Evolutionary conservation across 164 flowering plant genomes (phyloP).

Genomic region (Aristolochia fimbriata): DNA sequence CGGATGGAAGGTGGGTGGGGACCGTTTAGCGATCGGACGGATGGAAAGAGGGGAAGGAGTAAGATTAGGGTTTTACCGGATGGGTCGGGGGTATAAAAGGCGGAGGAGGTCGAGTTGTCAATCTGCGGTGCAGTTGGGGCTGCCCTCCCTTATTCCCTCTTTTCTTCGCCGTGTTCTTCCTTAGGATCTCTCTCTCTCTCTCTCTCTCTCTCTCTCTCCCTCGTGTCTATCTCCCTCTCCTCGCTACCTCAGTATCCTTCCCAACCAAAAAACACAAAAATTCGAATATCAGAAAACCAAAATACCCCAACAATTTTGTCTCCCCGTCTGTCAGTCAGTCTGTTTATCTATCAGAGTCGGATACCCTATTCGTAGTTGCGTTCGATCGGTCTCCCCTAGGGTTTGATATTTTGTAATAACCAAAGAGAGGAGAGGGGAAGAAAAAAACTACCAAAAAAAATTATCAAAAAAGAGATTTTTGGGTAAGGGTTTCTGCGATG

Average conservation of each 20-base stretch:
- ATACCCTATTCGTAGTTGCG: not conserved
- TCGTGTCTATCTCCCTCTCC: not conserved
- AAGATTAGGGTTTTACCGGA: not conserved
- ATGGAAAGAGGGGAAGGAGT: too few species aligned
- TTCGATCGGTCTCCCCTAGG: constrained; percentile 10
- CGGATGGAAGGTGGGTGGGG: too few species aligned
- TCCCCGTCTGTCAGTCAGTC: not conserved
- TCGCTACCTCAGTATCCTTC: too few species aligned
- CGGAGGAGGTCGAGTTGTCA: not conserved
- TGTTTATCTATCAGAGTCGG: not conserved
- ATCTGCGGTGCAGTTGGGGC: constrained; percentile 6
- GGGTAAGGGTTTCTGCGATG: constrained; percentile 23
- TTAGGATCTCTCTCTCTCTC: not conserved
- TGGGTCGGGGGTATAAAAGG: not conserved
- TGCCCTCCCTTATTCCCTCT: constrained; percentile 2
- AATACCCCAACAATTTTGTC: not conserved
- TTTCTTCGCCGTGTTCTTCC: not conserved
- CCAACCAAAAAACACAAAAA: constrained; percentile 4
- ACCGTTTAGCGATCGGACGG: too few species aligned
- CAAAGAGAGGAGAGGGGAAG: constrained; percentile 32
- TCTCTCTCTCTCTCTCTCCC: not conserved
- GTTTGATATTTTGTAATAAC: constrained; percentile 13
- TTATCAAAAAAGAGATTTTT: not conserved
- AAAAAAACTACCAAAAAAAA: constrained; percentile 13
- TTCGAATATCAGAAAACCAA: not conserved